Conservation (phyloP, 2,329 filamentous ascomycete genomes). For the Metarhizium guizhouense region DNA sequence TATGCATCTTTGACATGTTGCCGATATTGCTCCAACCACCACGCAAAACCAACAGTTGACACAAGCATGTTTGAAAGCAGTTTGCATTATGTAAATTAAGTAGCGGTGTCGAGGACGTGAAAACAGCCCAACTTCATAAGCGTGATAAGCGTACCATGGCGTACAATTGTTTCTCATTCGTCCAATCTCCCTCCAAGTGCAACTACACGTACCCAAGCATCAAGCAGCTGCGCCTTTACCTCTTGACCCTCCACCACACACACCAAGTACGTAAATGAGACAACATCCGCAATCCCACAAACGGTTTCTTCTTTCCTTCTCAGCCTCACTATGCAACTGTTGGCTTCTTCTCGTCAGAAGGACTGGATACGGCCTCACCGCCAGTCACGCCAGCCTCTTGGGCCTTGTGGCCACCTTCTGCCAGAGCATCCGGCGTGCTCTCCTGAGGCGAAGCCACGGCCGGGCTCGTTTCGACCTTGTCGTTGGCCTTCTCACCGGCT, state of each 20-base stretch:
- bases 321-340: conserved; percentile 2
- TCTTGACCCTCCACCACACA: background rate
- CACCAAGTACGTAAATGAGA: background rate
- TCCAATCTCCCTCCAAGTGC: background rate
- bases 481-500: conserved; percentile 3
- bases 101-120: background rate
- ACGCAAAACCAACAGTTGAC: background rate
- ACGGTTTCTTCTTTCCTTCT: background rate
- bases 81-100: background rate
- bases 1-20: no score
- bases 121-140: background rate
- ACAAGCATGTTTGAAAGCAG: background rate
- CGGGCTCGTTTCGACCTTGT: conserved; percentile 11
- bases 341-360: conserved; percentile 3
- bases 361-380: conserved; percentile 10
- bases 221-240: background rate
- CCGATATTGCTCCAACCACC: no score
- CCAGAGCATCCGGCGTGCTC: conserved; percentile 14
- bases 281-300: background rate
- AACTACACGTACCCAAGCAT: background rate
- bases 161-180: background rate
- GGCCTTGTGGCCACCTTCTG: conserved; percentile 21
- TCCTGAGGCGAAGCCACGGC: conserved; percentile 6
- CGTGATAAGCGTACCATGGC: background rate
- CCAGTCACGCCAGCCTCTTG: conserved; percentile 40